Percentiles rank a stretch among this genome's conserved stretches.
phyloP scores from a whole-genome alignment of 768 basidiomycete species.

The Calocera cornea region DNA sequence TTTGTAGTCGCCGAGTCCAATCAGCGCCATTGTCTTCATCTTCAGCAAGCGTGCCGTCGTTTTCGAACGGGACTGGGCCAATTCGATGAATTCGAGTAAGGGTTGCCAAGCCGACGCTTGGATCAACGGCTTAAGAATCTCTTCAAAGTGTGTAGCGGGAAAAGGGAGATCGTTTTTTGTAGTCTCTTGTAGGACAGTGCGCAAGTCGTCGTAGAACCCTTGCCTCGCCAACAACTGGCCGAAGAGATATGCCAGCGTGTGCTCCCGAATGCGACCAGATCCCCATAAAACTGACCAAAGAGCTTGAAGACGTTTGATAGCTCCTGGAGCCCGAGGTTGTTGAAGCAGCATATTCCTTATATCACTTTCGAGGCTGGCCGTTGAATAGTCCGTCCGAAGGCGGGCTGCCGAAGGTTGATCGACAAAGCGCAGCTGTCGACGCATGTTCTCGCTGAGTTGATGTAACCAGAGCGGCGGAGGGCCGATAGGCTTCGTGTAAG shows the following conservation, averaged over 20 bases:
- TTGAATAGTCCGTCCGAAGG: not conserved
- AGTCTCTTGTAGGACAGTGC: not conserved
- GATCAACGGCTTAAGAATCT: constrained; percentile 39
- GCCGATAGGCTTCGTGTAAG: not conserved
- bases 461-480: not conserved
- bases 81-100: constrained; percentile 35
- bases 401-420: not conserved
- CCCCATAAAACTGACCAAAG: not conserved
- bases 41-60: constrained; percentile 48
- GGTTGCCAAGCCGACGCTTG: constrained; percentile 35
- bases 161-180: not conserved
- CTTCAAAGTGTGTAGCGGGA: constrained; percentile 33
- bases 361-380: not conserved
- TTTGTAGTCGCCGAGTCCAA: constrained; percentile 40
- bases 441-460: not conserved
- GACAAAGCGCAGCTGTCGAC: not conserved
- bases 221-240: not conserved
- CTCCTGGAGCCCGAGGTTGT: not conserved
- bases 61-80: constrained; percentile 30
- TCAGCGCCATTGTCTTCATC: constrained; percentile 50
- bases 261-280: not conserved
- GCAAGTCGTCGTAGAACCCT: not conserved
- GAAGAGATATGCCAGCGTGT: not conserved
- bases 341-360: not conserved
- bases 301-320: not conserved